Base-by-base conservation (phyloP, 225 moss, liverwort and hornwort genomes). In the Pseudoscleropodium purum region DNA sequence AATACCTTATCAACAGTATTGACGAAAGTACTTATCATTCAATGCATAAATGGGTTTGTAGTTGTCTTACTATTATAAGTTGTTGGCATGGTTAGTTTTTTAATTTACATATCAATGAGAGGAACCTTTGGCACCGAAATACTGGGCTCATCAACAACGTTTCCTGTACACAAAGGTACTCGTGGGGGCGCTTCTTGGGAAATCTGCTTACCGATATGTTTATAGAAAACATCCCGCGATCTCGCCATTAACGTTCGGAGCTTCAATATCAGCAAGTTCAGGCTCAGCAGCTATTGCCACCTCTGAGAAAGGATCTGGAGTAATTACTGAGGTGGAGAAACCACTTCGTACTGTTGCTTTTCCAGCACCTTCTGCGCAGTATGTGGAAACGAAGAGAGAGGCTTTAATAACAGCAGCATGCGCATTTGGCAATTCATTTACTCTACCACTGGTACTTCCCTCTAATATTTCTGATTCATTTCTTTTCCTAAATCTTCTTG, bases 391-490 rank as follows among this genome's bases (percentile, higher is more conserved):
- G 47, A 95, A 95, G 89, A 92, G 86, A 87, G 95, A 95, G 89
- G 92, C 92, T 81, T 85, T 95, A 43, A 90, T 93, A 86, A 93
- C 89, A 75, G 90, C 95, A 78, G 91, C 91, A 72, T 98, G 97
- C 92, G 97, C 97, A 81, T 98, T 98, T 90, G 96, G 96, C 94
- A 98, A 98, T 88, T 98, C 98, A 63, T 95, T 98, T 63, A 98
- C 98, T 86, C 94, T 98, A 37, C 98, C 98, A 54, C 85, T 98
- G 97, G 97, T 96, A 94, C 43, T 45, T 79, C 73, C 62, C 88
- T 87, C 39, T 52, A 69, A 29, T 86, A 62, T 49, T 49, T 75
- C 88, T 51, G 49, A n/a, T 49, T 86, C 31, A 45, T 77, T 56
- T 52, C 47, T 66, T 79, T 41, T 60, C 54, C 30, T 56, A 12